Percentiles rank a stretch among this genome's conserved stretches.
Conservation (phyloP, 2,329 filamentous ascomycete genomes). For the Neophaeococcomyces mojaviensis region DNA sequence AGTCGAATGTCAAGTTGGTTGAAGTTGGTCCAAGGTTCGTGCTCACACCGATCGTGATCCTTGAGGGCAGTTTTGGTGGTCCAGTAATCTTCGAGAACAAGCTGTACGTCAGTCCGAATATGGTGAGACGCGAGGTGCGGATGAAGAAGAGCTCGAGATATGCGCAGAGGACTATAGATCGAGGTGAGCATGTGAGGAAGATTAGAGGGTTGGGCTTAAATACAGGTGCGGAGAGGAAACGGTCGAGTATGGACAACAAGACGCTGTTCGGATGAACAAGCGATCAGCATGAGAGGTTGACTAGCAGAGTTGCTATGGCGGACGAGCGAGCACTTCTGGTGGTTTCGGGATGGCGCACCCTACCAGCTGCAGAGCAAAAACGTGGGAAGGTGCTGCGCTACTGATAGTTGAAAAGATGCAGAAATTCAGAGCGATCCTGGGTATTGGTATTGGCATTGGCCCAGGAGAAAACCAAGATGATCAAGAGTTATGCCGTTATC, state of each 20-base stretch:
- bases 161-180: conserved; percentile 66
- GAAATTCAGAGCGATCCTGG: too few relatives aligned
- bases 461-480: too few relatives aligned
- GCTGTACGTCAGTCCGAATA: conserved; percentile 93
- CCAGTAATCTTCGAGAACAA: conserved; percentile 98
- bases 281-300: background rate
- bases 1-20: conserved; percentile 58
- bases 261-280: conserved; percentile 59
- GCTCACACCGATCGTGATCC: conserved; percentile 86
- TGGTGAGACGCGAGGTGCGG: conserved; percentile 75
- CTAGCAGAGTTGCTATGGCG: background rate
- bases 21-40: conserved; percentile 94
- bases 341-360: too few relatives aligned
- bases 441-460: too few relatives aligned
- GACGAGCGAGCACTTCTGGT: background rate
- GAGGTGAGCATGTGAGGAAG: conserved; percentile 64
- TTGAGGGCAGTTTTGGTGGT: conserved; percentile 90
- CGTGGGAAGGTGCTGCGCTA: too few relatives aligned
- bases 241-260: conserved; percentile 66
- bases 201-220: conserved; percentile 70
- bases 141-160: conserved; percentile 69
- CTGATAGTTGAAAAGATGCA: too few relatives aligned
- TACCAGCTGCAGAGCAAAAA: too few relatives aligned
- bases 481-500: too few relatives aligned
- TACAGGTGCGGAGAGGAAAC: conserved; percentile 50